Base-by-base conservation (phyloP, 73 alveolate genomes). In the Paramecium sonneborni region DNA sequence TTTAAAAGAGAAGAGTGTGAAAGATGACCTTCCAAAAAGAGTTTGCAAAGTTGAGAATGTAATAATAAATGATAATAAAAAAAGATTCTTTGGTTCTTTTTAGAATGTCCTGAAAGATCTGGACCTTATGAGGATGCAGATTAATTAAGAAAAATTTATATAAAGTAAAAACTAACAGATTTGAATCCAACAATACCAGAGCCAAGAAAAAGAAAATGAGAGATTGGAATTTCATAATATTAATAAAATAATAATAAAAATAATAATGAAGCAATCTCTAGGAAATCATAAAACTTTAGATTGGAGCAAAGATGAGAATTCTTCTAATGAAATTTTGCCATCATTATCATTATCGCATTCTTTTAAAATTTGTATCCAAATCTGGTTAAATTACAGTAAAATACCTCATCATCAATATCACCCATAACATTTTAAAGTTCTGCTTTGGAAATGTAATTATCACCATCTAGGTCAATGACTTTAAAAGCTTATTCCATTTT, bases 271-370 rank as follows among this genome's bases (percentile, higher is more conserved):
- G 30, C 68, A 52, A 52, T 52, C 32, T 18, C 34, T 18, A 48
- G 15, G 9, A 18, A 52, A 62, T 79, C 90, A 79, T 79, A 43
- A 79, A 20, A 79, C 90, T 69, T 88, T 88, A 21, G 76, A 69
- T 88, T 69, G 68, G 43, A 88, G 39, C 44, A 88, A 44, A 41
- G 67, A 76, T 12, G 87, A 43, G 74, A 88, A 88, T 70, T 88
- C 94, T 26, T 69, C 87, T 28, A 69, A 82, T 38, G 94, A 88
- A 23, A 88, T 88, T 82, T 44, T 68, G 43, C 94, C 94, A 72
- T 88, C 94, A 28, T 88, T 69, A 88, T 88, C 87, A 69, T 57
- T 88, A 70, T 88, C 94, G 35, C 94, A 88, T 70, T 88, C 94
- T 11, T 70, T 82, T 26, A 88, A 44, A 26, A 88, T 88, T 41